Evolutionary conservation across 768 basidiomycete genomes (phyloP).

Genomic region (Boletus rufocinnamomeus): DNA sequence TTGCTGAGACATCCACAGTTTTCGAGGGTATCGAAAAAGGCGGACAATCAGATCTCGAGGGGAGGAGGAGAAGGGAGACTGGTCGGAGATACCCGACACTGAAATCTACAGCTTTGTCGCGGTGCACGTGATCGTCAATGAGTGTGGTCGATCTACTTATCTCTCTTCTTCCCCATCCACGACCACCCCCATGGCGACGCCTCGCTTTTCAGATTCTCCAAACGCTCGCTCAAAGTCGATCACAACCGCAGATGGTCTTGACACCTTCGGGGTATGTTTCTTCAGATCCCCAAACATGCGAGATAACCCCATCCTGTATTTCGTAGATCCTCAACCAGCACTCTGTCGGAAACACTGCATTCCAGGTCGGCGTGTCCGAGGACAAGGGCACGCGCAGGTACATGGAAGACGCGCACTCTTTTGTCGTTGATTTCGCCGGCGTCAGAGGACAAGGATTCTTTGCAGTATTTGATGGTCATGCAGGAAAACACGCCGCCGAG

Average conservation of each 20-base stretch:
- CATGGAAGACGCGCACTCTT: conserved; percentile 98
- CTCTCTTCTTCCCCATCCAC: conserved; percentile 13
- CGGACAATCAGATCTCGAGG: conserved; percentile 25
- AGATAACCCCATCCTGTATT: neutral
- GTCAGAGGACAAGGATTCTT: conserved; percentile 97
- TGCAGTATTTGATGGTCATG: conserved; percentile 97
- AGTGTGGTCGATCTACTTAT: conserved; percentile 1
- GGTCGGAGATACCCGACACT: conserved; percentile 29
- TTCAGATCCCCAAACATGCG: neutral
- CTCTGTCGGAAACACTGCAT: conserved; percentile 63
- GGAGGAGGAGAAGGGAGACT: neutral
- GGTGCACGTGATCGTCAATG: conserved; percentile 28
- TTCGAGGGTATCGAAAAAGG: conserved; percentile 39
- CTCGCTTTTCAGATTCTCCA: conserved; percentile 56
- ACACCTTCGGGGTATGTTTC: conserved; percentile 72
- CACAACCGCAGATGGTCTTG: conserved; percentile 69
- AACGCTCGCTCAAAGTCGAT: conserved; percentile 84
- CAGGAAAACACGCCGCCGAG: conserved; percentile 97
- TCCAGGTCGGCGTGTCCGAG: conserved; percentile 67
- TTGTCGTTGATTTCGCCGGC: conserved; percentile 90
- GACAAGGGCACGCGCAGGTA: conserved; percentile 88
- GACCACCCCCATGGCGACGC: conserved; percentile 23
- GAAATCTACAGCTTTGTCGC: conserved; percentile 13
- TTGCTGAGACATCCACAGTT: conserved; percentile 93
- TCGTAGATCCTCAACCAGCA: conserved; percentile 53